Evolutionary conservation across 2,329 filamentous ascomycete genomes (phyloP), one percentile per base, ranked within the genome.

Genomic region (Pseudogymnoascus sp.): DNA sequence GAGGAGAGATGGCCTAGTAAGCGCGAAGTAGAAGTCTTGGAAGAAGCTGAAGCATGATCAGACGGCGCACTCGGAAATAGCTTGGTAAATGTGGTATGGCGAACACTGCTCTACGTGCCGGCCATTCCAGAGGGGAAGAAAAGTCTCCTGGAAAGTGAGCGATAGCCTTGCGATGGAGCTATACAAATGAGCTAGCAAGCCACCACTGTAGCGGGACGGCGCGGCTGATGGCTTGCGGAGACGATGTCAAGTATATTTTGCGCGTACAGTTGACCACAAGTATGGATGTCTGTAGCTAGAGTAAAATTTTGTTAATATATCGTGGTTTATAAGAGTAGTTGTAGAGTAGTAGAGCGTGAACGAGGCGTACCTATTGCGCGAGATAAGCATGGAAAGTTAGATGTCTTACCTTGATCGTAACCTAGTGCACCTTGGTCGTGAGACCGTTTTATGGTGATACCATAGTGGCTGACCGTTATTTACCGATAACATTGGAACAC

Each of bases 101-200:
- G 19, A 61, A 61, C 33, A 61, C 19, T 61, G 33, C 50, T 33
- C 29, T 56, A 33, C 50, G 31, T 33, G 50, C 50, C 26, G 40
- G 13, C 33, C 59, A 38, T 35, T 37, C 33, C 33, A 61, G 33
- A 35, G 33, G 59, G 59, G 33, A 38, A 61, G 33, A 61, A 61
- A 61, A 42, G 33, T 24, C 59, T 61, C 33, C 33, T 37, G 14
- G 24, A 40, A 26, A 31, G 59, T 26, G 59, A 11, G 40, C 59
- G 59, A 10, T 61, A 38, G 59, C 59, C 38, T 61, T 16, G 38
- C 14, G 59, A 61, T 40, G 59, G 59, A 37, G 59, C 59, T 42
- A 61, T 37, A 61, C 59, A 61, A 37, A 37, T 40, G 33, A 42
- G 59, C 33, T 60, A 38, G 31, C 8, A 1, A 37, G 21, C 24